These are phyloP conservation scores for Gleditsia sinensis DNA, from an alignment of 306 rosid genomes.

Conservation along the genomic window DNA sequence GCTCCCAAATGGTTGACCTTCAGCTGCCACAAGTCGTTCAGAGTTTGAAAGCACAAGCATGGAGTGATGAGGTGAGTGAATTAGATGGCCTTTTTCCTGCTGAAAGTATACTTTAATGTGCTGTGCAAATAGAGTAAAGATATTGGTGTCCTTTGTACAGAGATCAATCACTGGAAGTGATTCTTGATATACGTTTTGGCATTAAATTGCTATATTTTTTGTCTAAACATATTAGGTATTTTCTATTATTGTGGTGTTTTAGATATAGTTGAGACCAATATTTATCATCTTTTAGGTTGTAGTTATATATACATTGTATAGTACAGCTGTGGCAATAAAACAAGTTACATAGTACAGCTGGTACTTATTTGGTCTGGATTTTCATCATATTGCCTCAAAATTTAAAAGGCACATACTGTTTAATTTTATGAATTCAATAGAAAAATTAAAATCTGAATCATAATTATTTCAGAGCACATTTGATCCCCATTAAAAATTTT, in stretches of 20 bases:
- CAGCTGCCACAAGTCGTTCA: conserved; percentile 93
- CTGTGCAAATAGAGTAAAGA: conserved; percentile 29
- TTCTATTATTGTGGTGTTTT: not conserved
- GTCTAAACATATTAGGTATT: not conserved
- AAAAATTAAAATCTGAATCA: conserved; percentile 20
- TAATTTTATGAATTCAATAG: conserved; percentile 4
- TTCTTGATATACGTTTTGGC: conserved; percentile 23
- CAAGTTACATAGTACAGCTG: not conserved
- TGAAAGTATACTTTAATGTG: conserved; percentile 10
- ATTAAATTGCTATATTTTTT: not conserved
- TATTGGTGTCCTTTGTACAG: not conserved
- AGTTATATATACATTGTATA: not conserved
- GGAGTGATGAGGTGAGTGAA: conserved; percentile 98
- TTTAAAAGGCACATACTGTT: conserved; percentile 5
- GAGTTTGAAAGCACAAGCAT: conserved; percentile 97
- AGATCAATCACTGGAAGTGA: conserved; percentile 10
- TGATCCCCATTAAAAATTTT: not conserved
- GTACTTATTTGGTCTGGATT: not conserved
- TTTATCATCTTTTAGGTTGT: not conserved
- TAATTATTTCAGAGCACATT: not conserved
- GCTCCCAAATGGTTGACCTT: conserved; percentile 95
- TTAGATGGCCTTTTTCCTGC: conserved; percentile 19
- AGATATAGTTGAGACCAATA: not conserved
- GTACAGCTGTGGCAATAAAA: not conserved
- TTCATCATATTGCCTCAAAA: not conserved